Conservation (phyloP, 2,329 filamentous ascomycete species). For the Aspergillus udagawae region DNA sequence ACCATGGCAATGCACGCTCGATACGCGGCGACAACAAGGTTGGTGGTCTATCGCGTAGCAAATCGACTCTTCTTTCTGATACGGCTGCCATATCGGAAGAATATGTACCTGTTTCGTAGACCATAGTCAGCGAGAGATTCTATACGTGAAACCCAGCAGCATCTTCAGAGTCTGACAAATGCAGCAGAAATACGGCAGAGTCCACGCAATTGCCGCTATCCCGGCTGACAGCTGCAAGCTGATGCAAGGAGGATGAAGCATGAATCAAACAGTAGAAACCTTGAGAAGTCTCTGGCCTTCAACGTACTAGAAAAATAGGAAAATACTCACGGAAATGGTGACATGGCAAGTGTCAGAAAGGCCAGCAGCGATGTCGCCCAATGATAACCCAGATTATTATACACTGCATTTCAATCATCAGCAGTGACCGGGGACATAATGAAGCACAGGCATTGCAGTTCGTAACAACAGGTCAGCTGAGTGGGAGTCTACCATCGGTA, state of each 20-base stretch:
- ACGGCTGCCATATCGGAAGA: constrained; percentile 40
- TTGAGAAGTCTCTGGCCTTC: not conserved
- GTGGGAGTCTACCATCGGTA: not conserved
- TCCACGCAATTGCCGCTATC: not conserved
- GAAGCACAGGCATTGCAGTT: not conserved
- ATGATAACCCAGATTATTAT: constrained; percentile 43
- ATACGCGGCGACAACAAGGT: not conserved
- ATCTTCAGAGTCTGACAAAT: not conserved
- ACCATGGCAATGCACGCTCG: not conserved
- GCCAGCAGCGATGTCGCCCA: constrained; percentile 45
- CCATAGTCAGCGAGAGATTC: constrained; percentile 1
- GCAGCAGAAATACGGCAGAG: not conserved
- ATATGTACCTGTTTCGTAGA: constrained; percentile 35
- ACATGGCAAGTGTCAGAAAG: constrained; percentile 42
- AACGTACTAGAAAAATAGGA: not conserved
- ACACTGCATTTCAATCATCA: constrained; percentile 36
- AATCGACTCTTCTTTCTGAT: constrained; percentile 41
- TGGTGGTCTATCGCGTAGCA: constrained; percentile 23
- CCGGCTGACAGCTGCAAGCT: not conserved
- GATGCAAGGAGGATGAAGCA: not conserved
- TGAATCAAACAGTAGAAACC: not conserved
- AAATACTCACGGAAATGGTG: constrained; percentile 43
- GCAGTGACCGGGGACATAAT: constrained; percentile 11
- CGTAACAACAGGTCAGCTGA: constrained; percentile 2
- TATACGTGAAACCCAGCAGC: not conserved